Conservation (phyloP, 2,329 filamentous ascomycete genomes). For the Paecilomyces sp. region DNA sequence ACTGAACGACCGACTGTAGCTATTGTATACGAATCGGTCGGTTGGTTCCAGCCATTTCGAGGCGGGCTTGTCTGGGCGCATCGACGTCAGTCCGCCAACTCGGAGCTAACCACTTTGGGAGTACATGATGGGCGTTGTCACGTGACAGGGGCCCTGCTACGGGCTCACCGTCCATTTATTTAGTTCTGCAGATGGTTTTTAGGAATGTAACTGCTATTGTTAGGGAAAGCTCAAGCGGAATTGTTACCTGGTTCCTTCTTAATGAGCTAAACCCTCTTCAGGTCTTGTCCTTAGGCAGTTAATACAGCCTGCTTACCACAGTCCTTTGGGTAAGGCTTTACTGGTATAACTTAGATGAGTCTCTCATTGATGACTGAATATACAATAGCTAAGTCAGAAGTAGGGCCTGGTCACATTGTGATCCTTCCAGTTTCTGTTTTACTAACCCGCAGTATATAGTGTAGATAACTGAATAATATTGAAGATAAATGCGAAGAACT, state of each 20-base stretch:
- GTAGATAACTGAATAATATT: background rate
- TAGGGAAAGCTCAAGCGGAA: background rate
- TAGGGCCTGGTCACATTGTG: background rate
- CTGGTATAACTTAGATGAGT: background rate
- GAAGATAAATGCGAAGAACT: background rate
- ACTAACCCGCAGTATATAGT: background rate
- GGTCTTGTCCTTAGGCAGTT: background rate
- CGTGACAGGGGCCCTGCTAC: too few species aligned
- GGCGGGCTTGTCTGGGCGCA: slow-evolving; percentile 2
- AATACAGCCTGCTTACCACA: background rate
- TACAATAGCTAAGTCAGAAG: background rate
- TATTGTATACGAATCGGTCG: background rate
- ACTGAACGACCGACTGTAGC: background rate
- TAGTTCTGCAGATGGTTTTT: too few species aligned
- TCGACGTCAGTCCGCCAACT: slow-evolving; percentile 14
- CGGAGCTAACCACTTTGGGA: background rate
- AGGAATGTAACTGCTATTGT: too few species aligned
- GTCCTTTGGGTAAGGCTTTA: background rate
- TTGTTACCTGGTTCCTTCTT: background rate
- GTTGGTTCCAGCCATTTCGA: background rate
- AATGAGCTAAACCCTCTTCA: background rate
- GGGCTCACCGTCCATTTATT: too few species aligned
- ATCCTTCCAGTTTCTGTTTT: background rate
- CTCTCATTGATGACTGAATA: background rate
- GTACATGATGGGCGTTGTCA: too few species aligned